phyloP scores from a whole-genome alignment of 2,329 filamentous ascomycete species.

The Hirsutella rhossiliensis region DNA sequence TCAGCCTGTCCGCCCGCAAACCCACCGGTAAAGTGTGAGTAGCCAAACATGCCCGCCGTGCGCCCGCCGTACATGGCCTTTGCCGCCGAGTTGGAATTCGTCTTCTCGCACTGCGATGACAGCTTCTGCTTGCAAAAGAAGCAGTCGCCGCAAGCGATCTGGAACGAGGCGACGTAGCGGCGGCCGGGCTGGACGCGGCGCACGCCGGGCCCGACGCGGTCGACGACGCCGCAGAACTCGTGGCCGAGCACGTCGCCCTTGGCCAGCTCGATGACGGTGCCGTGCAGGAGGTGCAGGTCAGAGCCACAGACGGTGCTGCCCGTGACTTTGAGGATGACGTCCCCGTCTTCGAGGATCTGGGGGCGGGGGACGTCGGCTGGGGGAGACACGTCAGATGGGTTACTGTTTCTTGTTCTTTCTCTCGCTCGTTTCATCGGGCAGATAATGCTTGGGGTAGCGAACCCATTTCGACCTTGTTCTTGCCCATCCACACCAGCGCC shows the following conservation, averaged over 20 bases:
- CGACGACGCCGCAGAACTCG: conserved; percentile 46
- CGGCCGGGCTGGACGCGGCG: conserved; percentile 45
- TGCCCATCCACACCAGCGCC: conserved; percentile 71
- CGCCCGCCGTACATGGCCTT: conserved; percentile 69
- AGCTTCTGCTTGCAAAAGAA: conserved; percentile 70
- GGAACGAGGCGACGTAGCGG: conserved; percentile 75
- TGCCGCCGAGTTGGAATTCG: conserved; percentile 59
- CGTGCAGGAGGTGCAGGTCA: conserved; percentile 46
- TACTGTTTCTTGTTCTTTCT: no score
- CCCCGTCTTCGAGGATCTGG: conserved; percentile 56
- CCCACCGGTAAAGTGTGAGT: conserved; percentile 70
- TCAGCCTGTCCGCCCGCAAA: conserved; percentile 84
- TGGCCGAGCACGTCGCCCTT: conserved; percentile 57
- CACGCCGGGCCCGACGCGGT: conserved; percentile 41
- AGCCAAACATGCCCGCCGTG: conserved; percentile 64
- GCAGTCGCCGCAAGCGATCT: conserved; percentile 65
- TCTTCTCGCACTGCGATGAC: conserved; percentile 69
- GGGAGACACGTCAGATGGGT: background rate
- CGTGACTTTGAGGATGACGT: conserved; percentile 72
- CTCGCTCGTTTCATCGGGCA: no score
- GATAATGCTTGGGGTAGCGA: conserved; percentile 10
- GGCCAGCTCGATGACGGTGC: conserved; percentile 42
- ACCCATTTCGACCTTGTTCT: conserved; percentile 63
- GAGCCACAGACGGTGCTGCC: conserved; percentile 47
- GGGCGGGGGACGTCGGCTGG: conserved; percentile 56